These are phyloP conservation scores for Shiraia sp. DNA, from an alignment of 2,329 filamentous ascomycete species.

Conservation along the genomic window DNA sequence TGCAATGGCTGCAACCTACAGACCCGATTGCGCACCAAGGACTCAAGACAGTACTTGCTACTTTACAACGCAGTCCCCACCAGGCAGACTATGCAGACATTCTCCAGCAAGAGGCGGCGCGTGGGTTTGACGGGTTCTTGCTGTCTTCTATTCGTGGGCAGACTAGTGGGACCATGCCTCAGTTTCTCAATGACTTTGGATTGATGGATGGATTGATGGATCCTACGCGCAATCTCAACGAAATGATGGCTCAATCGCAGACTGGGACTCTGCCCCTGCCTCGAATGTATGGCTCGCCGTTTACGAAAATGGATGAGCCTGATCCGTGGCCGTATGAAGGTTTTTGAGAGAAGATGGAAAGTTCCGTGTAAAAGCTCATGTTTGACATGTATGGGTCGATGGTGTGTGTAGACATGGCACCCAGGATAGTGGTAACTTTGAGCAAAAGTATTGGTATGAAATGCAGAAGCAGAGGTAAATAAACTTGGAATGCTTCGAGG, in stretches of 20 bases:
- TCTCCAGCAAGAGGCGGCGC: not conserved
- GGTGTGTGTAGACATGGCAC: too few species aligned
- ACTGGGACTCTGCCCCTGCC: conserved; percentile 1
- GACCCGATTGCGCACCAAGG: too few species aligned
- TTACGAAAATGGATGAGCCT: not conserved
- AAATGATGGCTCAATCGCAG: not conserved
- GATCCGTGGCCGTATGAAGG: too few species aligned
- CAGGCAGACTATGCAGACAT: not conserved
- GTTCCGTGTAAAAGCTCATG: too few species aligned
- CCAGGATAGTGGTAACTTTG: too few species aligned
- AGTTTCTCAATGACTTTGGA: not conserved
- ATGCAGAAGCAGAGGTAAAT: not conserved
- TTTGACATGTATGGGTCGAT: too few species aligned
- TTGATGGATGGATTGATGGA: not conserved
- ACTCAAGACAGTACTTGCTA: too few species aligned
- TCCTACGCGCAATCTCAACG: not conserved
- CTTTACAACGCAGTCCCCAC: not conserved
- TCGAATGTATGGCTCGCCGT: not conserved
- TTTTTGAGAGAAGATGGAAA: too few species aligned
- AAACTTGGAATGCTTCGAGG: too few species aligned
- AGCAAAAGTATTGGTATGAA: not conserved
- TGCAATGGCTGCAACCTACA: conserved; percentile 1
- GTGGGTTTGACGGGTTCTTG: not conserved
- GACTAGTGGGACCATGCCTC: too few species aligned
- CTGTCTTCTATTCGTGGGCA: not conserved